Conservation (phyloP, 78 protist genomes). For the Protostelium mycophagum region DNA sequence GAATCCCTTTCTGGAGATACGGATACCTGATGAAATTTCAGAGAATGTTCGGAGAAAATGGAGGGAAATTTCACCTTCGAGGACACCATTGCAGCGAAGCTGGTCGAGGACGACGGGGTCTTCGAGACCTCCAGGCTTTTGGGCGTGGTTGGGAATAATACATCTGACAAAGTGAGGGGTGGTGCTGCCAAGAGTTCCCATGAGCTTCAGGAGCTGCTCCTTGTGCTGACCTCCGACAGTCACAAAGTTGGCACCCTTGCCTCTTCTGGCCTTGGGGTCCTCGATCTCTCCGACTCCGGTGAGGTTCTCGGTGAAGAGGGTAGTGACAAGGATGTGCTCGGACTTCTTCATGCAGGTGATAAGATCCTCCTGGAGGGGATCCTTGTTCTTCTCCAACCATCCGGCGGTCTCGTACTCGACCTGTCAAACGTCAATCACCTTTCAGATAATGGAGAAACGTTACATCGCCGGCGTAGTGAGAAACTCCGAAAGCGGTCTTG, state of each 20-base stretch:
- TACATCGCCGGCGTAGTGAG: conserved; percentile 67
- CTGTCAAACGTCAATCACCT: conserved; percentile 20
- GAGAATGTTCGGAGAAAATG: conserved; percentile 10
- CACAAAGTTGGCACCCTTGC: conserved; percentile 70
- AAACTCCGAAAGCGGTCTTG: conserved; percentile 52
- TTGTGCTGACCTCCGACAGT: conserved; percentile 73
- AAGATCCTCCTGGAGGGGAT: conserved; percentile 61
- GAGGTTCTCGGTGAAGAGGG: conserved; percentile 23
- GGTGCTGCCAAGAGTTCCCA: conserved; percentile 78
- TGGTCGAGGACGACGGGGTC: conserved; percentile 70
- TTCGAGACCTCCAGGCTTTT: conserved; percentile 63
- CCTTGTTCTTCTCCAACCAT: conserved; percentile 90
- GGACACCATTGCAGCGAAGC: conserved; percentile 94
- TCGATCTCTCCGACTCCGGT: conserved; percentile 8
- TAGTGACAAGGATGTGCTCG: conserved; percentile 3
- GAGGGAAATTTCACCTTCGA: conserved; percentile 61
- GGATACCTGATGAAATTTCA: conserved; percentile 43
- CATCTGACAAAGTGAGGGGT: conserved; percentile 89
- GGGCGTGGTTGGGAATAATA: conserved; percentile 85
- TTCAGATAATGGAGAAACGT: not conserved
- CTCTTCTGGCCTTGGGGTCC: conserved; percentile 54
- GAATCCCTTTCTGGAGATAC: conserved; percentile 88
- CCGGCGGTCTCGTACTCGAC: conserved; percentile 61
- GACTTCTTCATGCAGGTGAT: conserved; percentile 50
- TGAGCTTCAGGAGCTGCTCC: conserved; percentile 63